These are phyloP conservation scores for Pythium brassicae DNA, from an alignment of 352 stramenopile species.

Conservation along the genomic window DNA sequence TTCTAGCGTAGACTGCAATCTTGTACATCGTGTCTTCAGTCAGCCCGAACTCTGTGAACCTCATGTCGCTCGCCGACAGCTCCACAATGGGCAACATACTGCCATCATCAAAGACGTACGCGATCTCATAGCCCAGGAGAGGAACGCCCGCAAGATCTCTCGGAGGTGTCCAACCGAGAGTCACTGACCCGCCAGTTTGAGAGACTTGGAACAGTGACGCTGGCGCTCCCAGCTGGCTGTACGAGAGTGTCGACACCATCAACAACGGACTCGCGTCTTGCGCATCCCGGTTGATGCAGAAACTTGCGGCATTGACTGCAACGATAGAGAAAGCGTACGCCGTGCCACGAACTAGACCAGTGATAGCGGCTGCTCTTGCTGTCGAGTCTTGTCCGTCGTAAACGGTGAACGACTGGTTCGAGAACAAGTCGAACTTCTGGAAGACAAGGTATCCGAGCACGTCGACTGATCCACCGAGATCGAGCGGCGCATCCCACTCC, in stretches of 20 bases:
- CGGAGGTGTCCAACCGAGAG: constrained; percentile 37
- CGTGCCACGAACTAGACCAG: constrained; percentile 22
- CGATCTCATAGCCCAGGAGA: constrained; percentile 35
- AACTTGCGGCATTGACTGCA: constrained; percentile 42
- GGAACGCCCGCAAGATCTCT: constrained; percentile 45
- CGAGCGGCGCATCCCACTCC: constrained; percentile 38
- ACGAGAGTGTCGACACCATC: constrained; percentile 25
- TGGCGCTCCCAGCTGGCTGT: constrained; percentile 27
- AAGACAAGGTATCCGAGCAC: constrained; percentile 54
- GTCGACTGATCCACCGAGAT: constrained; percentile 38
- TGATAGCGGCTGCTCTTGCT: constrained; percentile 16
- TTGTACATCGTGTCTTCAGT: constrained; percentile 34
- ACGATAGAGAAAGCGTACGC: constrained; percentile 44
- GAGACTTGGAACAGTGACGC: constrained; percentile 13
- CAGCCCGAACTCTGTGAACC: constrained; percentile 42
- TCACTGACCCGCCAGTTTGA: constrained; percentile 37
- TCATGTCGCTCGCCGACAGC: constrained; percentile 6
- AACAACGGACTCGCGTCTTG: constrained; percentile 24
- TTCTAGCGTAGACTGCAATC: constrained; percentile 39
- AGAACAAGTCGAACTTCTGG: constrained; percentile 20
- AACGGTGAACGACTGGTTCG: constrained; percentile 29
- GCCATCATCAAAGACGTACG: constrained; percentile 10
- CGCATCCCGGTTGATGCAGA: constrained; percentile 26
- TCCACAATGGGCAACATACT: constrained; percentile 5
- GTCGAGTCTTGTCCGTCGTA: constrained; percentile 52